Evolutionary conservation across 2,329 filamentous ascomycete species (phyloP).

Genomic region (Claviceps citrina): DNA sequence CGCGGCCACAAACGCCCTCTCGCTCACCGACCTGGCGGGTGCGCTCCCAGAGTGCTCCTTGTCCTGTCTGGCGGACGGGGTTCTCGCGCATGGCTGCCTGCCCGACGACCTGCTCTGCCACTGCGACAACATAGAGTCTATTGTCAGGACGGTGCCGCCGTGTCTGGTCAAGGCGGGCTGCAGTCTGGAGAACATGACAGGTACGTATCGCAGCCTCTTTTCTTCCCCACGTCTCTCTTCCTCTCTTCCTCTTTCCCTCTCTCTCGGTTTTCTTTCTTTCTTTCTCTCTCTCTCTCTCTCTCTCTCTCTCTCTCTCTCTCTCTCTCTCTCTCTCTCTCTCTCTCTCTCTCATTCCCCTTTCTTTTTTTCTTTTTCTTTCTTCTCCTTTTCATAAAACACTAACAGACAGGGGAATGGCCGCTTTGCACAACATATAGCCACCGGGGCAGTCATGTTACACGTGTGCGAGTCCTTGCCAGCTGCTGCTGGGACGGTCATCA

Average conservation of each 20-base stretch:
- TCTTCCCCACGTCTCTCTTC: neutral
- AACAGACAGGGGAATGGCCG: too few relatives aligned
- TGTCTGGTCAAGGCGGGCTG: slow-evolving; percentile 23
- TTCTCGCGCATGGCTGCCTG: slow-evolving; percentile 19
- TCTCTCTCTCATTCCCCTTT: too few relatives aligned
- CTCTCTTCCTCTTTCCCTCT: too few relatives aligned
- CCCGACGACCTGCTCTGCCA: slow-evolving; percentile 22
- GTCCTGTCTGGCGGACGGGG: slow-evolving; percentile 20
- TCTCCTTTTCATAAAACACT: neutral
- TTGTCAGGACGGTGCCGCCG: slow-evolving; percentile 19
- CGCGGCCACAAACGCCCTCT: neutral
- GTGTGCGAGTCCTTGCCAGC: slow-evolving; percentile 3
- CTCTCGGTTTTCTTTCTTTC: neutral
- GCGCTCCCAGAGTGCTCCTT: slow-evolving; percentile 24
- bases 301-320: neutral
- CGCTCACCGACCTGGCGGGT: slow-evolving; percentile 5
- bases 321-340: neutral
- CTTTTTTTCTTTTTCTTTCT: neutral
- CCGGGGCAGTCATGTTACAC: slow-evolving; percentile 3
- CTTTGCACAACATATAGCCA: neutral
- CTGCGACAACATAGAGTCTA: slow-evolving; percentile 20
- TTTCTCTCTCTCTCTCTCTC: neutral
- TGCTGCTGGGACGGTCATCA: neutral
- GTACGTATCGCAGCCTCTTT: slow-evolving; percentile 15
- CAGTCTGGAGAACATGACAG: slow-evolving; percentile 18